Evolutionary conservation across 176 grass and related monocot genomes (phyloP), one percentile per base, ranked within the genome.

Genomic region (Melocanna baccifera): DNA sequence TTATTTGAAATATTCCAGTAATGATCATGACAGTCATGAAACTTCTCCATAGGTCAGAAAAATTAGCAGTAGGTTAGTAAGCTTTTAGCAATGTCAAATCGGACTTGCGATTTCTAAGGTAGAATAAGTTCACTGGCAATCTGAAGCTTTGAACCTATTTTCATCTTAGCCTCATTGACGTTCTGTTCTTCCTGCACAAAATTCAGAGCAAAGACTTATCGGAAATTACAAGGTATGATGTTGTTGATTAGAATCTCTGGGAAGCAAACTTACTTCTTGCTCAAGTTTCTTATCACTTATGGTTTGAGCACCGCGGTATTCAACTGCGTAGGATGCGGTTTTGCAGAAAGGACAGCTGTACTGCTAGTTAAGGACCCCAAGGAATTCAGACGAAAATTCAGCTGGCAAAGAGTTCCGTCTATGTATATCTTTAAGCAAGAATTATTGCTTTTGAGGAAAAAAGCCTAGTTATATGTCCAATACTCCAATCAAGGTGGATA

Each of bases 261-360:
- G 22, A n/a, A 85, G 8, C 79, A 73, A 76, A 34, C 73, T 77
- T 84, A 97, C 88, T 48, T 86, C 78, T 39, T 66, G 48, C 51
- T 90, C 76, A 62, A 69, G 68, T 48, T 87, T 75, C 52, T 85
- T 94, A 75, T 84, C 84, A 32, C 72, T 88, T 57, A 62, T 25
- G 26, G 83, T 81, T 64, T 69, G 84, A 55, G 63, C 67, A 50
- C 88, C 81, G 7, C 41, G 56, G 51, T 97, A 97, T 67, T 92
- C 84, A 65, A 93, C 93, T 55, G 86, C 90, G 5, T 90, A 97
- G 20, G 26, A 71, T 67, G 78, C 45, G 64, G 66, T 87, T 87
- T 97, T 97, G 79, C 89, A 93, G 77, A 97, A 97, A 57, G 95
- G 92, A 47, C 95, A 97, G 55, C 92, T 94, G 70, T 64, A 51